Evolutionary conservation across 1,284 basidiomycete genomes (phyloP), one percentile per base, ranked within the genome.

Genomic region (Ceratobasidium sp.): DNA sequence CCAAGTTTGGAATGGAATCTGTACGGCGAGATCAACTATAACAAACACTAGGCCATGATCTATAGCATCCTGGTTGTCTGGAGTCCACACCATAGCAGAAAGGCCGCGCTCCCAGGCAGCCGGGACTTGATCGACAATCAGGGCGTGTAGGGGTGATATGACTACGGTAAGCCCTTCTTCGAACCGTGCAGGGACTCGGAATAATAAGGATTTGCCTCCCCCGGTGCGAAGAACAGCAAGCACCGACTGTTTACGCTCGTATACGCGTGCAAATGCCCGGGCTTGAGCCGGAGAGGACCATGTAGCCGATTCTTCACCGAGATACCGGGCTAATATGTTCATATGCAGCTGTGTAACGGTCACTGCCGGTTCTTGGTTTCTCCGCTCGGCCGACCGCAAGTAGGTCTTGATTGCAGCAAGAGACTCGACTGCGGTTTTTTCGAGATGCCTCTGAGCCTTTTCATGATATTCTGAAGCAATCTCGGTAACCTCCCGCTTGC

Each of bases 201-300:
- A 69, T 13, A 69, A 49, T 20, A 69, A 1, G 8, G 67, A 69
- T 28, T 69, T 69, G 2, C 67, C 67, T 17, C 17, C 51, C 4
- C 67, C 53, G 3, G 67, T 69, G 1, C 51, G 67, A 2, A 69
- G 37, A 6, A 69, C 37, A 7, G 35, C 67, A 5, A 69, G 33
- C 4, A 69, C 31, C 5, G 67, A 56, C 10, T 3, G 4, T 4
- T 20, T 7, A 39, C 53, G 17, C 1, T 11, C 51, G 3, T 15
- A 6, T 3, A 54, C 28, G 6, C 10, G 51, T 4, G 51, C 67
- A 13, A 69, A 17, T 15, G 67, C 67, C 3, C 26, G 13, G 2
- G 17, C 49, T 37, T 69, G 67, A 58, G 33, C 53, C 5, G 20
- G 6, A 20, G 13, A 69, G 10, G 26, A 39, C 67, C 67, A 69